Base-by-base conservation (phyloP, 1,284 basidiomycete species). In the Ustilago xerochloae region DNA sequence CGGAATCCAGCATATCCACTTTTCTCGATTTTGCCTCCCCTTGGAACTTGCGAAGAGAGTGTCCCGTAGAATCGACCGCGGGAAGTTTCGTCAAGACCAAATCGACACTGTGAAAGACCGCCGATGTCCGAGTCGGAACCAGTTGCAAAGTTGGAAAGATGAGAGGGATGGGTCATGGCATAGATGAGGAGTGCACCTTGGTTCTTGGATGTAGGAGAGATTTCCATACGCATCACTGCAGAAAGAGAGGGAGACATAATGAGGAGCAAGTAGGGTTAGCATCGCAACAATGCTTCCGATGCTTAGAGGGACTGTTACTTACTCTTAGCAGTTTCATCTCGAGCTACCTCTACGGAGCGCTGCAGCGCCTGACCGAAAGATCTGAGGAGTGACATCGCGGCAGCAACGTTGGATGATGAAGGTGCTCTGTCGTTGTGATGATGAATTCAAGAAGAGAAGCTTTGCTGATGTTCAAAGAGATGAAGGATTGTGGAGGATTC, bases 111-210 rank as follows among this genome's bases (percentile, higher is more conserved):
- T 4, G 92, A 93, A n/a, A 88, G 88, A 1, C 94, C 94, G 1
- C 93, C 93, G 52, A 94, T 90, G 84, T 95, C 93, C 3, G 88
- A 87, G 84, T 95, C 93, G 77, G 90, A 92, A 3, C 93, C 93
- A 0, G 88, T 89, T 0, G 90, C 91, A 68, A 90, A 90, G 45
- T 77, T 63, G 6, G 65, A 47, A 36, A 81, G 60, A 43, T 81
- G 72, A 15, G 58, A 32, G 0, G 64, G 65, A 12, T 58, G 66
- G 6, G 55, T 68, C 39, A 81, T 26, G n/a, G 63, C 47, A 50
- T 78, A 84, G 39, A 83, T 60, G 33, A 66, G 76, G 3, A 80
- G 56, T 0, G 76, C 59, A 10, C 75, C 72, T 33, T 69, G 55
- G 26, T 72, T 62, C 36, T 61, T 63, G 15, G 78, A 74, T 0